Conservation (phyloP, 495 filamentous ascomycete species). For the Bathelium albidoporum region DNA sequence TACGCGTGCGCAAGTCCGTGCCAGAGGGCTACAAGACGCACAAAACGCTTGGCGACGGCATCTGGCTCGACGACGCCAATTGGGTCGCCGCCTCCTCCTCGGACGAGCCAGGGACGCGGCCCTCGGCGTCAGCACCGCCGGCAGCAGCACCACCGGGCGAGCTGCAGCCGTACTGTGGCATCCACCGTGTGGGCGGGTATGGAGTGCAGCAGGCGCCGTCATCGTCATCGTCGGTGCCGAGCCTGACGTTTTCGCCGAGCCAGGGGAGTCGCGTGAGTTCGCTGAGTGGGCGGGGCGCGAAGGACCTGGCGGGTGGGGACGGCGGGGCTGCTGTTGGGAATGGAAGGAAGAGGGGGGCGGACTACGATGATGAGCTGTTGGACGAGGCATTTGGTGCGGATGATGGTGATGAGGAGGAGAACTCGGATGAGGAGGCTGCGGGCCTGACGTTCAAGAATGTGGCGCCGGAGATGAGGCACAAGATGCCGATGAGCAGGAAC, state of each 20-base stretch:
- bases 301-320: conserved; percentile 4
- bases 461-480: conserved; percentile 9
- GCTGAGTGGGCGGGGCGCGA: conserved; percentile 4
- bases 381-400: conserved; percentile 23
- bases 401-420: conserved; percentile 9
- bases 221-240: conserved; percentile 14
- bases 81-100: conserved; percentile 15
- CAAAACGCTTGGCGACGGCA: conserved; percentile 17
- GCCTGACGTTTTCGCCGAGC: conserved; percentile 7
- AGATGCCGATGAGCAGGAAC: not conserved
- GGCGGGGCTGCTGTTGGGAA: not conserved
- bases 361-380: conserved; percentile 18
- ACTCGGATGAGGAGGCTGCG: not conserved
- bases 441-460: not conserved
- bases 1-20: conserved; percentile 84
- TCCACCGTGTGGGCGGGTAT: conserved; percentile 52
- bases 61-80: not conserved
- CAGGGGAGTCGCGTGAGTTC: conserved; percentile 6
- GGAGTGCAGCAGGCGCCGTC: conserved; percentile 33
- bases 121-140: conserved; percentile 18
- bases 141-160: conserved; percentile 32
- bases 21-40: conserved; percentile 86
- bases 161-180: conserved; percentile 66
- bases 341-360: conserved; percentile 18
- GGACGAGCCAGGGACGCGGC: conserved; percentile 12